Evolutionary conservation across 2,329 filamentous ascomycete genomes (phyloP).

Genomic region (Dryadomyces sulphureus): DNA sequence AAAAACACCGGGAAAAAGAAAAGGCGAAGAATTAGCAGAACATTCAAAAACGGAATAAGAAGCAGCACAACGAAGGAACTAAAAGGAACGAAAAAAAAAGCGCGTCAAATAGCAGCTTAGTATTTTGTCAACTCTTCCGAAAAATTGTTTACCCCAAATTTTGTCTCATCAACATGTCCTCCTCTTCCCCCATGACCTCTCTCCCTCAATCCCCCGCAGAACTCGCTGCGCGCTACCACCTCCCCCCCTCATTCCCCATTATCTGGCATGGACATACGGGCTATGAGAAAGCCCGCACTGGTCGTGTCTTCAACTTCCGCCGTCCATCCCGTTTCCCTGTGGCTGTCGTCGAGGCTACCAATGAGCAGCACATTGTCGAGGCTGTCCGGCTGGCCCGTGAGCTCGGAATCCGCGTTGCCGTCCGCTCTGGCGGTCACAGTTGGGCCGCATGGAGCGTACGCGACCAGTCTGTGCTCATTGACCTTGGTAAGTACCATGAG

Average conservation of each 20-base stretch:
- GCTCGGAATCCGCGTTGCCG: conserved; percentile 20
- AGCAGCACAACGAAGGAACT: too few species aligned
- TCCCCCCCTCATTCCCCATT: conserved; percentile 8
- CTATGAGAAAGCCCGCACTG: conserved; percentile 8
- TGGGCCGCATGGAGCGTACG: conserved; percentile 32
- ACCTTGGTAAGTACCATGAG: conserved; percentile 14
- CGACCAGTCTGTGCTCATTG: conserved; percentile 26
- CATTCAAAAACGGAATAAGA: too few species aligned
- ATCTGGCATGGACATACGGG: conserved; percentile 1
- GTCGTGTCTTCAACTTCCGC: conserved; percentile 30
- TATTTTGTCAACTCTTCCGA: too few species aligned
- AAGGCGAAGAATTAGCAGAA: too few species aligned
- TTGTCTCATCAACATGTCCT: too few species aligned
- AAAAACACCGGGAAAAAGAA: too few species aligned
- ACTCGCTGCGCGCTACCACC: too few species aligned
- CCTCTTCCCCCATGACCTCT: too few species aligned
- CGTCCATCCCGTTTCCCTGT: conserved; percentile 21
- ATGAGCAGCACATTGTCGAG: conserved; percentile 19
- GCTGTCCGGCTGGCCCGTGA: conserved; percentile 23
- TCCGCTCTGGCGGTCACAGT: conserved; percentile 30
- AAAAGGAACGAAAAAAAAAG: too few species aligned
- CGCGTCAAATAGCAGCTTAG: too few species aligned
- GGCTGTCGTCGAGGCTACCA: conserved; percentile 24
- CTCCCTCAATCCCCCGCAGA: too few species aligned
- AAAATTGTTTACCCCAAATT: too few species aligned